Percentiles rank a stretch among this genome's conserved stretches.
Conservation (phyloP, 495 filamentous ascomycete species). For the Penicillium bovifimosum region DNA sequence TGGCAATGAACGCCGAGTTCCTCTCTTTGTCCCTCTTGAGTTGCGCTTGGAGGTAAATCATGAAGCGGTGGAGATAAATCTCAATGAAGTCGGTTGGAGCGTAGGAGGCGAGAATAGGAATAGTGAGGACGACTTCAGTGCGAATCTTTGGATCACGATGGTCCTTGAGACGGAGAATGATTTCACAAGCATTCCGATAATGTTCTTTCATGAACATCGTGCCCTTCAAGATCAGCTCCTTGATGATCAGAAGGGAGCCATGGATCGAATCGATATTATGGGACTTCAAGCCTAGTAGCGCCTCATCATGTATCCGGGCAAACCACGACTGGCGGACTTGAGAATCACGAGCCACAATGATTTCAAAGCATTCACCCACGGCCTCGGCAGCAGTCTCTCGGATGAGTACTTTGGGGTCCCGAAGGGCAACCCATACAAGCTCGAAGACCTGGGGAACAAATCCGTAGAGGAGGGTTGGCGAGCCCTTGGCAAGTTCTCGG, state of each 20-base stretch:
- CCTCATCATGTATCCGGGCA: slow-evolving; percentile 78
- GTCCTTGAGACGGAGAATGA: slow-evolving; percentile 83
- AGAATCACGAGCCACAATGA: slow-evolving; percentile 85
- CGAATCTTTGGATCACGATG: slow-evolving; percentile 83
- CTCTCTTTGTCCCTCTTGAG: slow-evolving; percentile 94
- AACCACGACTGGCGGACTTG: slow-evolving; percentile 81
- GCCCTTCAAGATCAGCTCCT: slow-evolving; percentile 84
- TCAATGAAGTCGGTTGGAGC: slow-evolving; percentile 78
- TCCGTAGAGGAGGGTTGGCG: slow-evolving; percentile 86
- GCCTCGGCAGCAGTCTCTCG: slow-evolving; percentile 87
- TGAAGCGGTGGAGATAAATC: slow-evolving; percentile 86
- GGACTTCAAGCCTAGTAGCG: slow-evolving; percentile 67
- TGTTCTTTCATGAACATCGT: slow-evolving; percentile 98
- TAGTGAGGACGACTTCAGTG: slow-evolving; percentile 78
- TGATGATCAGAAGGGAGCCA: slow-evolving; percentile 83
- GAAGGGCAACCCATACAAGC: slow-evolving; percentile 87
- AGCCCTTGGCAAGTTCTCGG: slow-evolving; percentile 81
- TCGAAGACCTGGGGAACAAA: slow-evolving; percentile 89
- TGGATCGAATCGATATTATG: slow-evolving; percentile 81
- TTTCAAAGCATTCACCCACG: slow-evolving; percentile 86
- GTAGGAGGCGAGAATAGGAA: slow-evolving; percentile 90
- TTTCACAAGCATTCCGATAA: slow-evolving; percentile 83
- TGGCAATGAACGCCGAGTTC: slow-evolving; percentile 87
- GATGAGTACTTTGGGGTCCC: slow-evolving; percentile 84
- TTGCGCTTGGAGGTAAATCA: slow-evolving; percentile 90